Conservation (phyloP, 2,329 filamentous ascomycete genomes). For the Verticillium tricorpus region DNA sequence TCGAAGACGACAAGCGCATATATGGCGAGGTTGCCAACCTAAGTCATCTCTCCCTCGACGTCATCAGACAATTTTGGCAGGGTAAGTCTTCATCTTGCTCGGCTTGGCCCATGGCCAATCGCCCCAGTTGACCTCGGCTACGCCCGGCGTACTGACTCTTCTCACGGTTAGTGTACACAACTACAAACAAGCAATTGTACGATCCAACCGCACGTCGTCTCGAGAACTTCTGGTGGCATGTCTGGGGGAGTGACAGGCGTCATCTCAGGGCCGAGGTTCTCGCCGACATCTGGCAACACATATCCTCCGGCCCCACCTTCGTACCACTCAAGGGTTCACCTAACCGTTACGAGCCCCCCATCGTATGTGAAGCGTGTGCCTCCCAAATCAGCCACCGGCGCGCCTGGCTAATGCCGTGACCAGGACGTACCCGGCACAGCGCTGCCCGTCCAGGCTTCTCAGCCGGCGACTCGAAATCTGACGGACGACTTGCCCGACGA, state of each 20-base stretch:
- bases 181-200: conserved; percentile 51
- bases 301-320: conserved; percentile 53
- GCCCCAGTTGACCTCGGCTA: background rate
- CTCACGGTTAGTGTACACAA: conserved; percentile 49
- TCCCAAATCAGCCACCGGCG: background rate
- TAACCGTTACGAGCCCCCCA: conserved; percentile 47
- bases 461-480: background rate
- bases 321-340: conserved; percentile 50
- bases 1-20: conserved; percentile 14
- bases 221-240: conserved; percentile 64
- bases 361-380: conserved; percentile 28
- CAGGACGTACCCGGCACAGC: background rate
- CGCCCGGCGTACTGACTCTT: background rate
- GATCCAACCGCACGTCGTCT: conserved; percentile 60
- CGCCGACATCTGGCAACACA: conserved; percentile 52
- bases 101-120: background rate
- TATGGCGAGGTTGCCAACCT: conserved; percentile 11
- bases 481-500: background rate
- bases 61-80: conserved; percentile 13
- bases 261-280: conserved; percentile 48
- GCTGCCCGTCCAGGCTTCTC: background rate
- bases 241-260: conserved; percentile 55
- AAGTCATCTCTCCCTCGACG: conserved; percentile 10
- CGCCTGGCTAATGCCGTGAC: background rate
- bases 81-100: conserved; percentile 9